Evolutionary conservation across 1,284 basidiomycete species (phyloP), one percentile per base, ranked within the genome.

Genomic region (Ceratobasidium sp.): DNA sequence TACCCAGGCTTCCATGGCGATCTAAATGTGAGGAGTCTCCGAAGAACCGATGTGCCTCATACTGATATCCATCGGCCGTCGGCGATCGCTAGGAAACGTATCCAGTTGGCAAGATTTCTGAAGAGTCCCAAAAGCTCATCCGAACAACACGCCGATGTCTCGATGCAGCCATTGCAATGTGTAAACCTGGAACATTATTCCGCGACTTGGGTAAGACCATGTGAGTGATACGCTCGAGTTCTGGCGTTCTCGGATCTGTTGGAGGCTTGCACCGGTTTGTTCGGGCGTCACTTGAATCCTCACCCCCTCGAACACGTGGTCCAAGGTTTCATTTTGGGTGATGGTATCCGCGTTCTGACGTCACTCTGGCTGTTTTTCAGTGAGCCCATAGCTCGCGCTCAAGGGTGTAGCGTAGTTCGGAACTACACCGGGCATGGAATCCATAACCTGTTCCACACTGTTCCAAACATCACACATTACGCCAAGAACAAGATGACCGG

Each of bases 341-440:
- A n/a, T 47, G 34, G n/a, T 40, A 4, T 13, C 27, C 43, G 45
- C 29, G 60, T 35, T 25, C 52, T 69, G 56, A 58, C 56, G 68
- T 58, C 50, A 67, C 38, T 68, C 45, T 54, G 43, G n/a, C n/a
- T 45, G 56, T 42, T 25, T 27, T 25, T 5, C 34, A 92, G 90
- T 74, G 94, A 97, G 77, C 91, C 91, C 20, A 83, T 95, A 70
- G 90, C 92, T 68, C 87, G 88, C 72, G 83, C 87, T 25, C 87
- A 88, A 70, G 90, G 90, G 12, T 96, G 92, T 79, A 86, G 90
- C 20, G 89, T 92, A 53, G 93, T 97, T 38, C 86, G 92, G 75
- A 87, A 88, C 55, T 98, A 96, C 78, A 94, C 91, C 6, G 95
- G 94, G 3, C 95, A 98, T 77, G 95, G 95, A 35, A 86, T 96